These are phyloP conservation scores for Acanthochlamys bracteata DNA, from an alignment of 106 monocot species.

Conservation along the genomic window DNA sequence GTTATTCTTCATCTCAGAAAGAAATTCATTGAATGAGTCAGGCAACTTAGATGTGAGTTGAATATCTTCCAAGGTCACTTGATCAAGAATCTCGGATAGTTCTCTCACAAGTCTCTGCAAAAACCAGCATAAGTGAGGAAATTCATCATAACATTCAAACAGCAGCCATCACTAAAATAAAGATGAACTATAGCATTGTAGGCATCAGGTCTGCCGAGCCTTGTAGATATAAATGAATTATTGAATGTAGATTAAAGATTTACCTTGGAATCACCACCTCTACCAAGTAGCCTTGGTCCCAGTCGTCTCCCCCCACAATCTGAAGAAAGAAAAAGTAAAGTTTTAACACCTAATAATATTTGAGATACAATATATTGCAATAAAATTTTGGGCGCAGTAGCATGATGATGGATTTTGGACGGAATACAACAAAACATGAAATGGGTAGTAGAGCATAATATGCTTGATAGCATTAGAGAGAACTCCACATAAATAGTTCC, in stretches of 20 bases:
- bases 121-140: neutral
- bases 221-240: neutral
- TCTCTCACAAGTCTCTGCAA: slow-evolving; percentile 33
- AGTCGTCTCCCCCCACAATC: slow-evolving; percentile 39
- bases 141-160: neutral
- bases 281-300: slow-evolving; percentile 28
- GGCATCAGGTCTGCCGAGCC: neutral
- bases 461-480: too few relatives aligned
- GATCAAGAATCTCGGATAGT: slow-evolving; percentile 25
- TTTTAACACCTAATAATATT: neutral
- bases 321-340: slow-evolving; percentile 1
- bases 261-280: slow-evolving; percentile 26
- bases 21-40: slow-evolving; percentile 24
- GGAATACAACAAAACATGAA: too few relatives aligned
- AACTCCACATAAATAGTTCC: too few relatives aligned
- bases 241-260: neutral
- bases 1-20: slow-evolving; percentile 23
- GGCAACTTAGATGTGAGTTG: slow-evolving; percentile 23
- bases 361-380: neutral
- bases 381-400: neutral
- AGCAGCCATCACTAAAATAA: neutral
- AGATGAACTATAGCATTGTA: neutral
- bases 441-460: too few relatives aligned
- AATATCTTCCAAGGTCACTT: slow-evolving; percentile 26
- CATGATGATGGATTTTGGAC: too few relatives aligned